Percentiles rank a stretch among this genome's conserved stretches.
Evolutionary conservation across 2,329 filamentous ascomycete species (phyloP).

Genomic region (Microsporum audouinii): DNA sequence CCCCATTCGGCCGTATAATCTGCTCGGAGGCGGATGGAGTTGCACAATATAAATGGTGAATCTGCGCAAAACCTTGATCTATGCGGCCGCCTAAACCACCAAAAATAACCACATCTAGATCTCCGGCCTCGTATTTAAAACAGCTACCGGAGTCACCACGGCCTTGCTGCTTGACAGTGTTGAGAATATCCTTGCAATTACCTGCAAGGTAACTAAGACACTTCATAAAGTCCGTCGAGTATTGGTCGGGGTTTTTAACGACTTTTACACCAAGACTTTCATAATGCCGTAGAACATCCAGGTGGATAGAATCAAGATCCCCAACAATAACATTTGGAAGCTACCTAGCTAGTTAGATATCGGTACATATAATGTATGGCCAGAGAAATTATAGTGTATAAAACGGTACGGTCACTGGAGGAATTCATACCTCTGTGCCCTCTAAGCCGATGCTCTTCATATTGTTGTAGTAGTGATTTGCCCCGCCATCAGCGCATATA

Average conservation of each 20-base stretch:
- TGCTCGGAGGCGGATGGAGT: conserved; percentile 1
- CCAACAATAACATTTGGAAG: conserved; percentile 67
- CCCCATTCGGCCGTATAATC: conserved; percentile 28
- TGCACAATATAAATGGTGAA: conserved; percentile 63
- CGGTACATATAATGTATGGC: not conserved
- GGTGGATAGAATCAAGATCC: conserved; percentile 73
- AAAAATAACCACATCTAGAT: conserved; percentile 60
- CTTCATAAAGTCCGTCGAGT: conserved; percentile 87
- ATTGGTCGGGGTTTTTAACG: conserved; percentile 63
- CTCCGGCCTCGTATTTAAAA: conserved; percentile 10
- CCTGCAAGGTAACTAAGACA: conserved; percentile 51
- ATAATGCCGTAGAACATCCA: conserved; percentile 56
- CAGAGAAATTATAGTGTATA: not conserved
- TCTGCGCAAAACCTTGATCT: conserved; percentile 79
- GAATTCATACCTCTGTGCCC: conserved; percentile 23
- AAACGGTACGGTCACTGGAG: not conserved
- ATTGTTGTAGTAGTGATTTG: conserved; percentile 58
- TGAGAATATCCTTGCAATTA: conserved; percentile 16
- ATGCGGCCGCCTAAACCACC: conserved; percentile 82
- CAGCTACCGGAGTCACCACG: not conserved
- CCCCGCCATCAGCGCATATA: conserved; percentile 84
- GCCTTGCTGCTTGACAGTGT: conserved; percentile 4
- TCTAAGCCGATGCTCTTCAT: conserved; percentile 25
- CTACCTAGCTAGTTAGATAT: conserved; percentile 19
- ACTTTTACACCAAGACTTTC: conserved; percentile 48